Conservation (phyloP, 441 rosid genomes). For the Euphorbia corollata region DNA sequence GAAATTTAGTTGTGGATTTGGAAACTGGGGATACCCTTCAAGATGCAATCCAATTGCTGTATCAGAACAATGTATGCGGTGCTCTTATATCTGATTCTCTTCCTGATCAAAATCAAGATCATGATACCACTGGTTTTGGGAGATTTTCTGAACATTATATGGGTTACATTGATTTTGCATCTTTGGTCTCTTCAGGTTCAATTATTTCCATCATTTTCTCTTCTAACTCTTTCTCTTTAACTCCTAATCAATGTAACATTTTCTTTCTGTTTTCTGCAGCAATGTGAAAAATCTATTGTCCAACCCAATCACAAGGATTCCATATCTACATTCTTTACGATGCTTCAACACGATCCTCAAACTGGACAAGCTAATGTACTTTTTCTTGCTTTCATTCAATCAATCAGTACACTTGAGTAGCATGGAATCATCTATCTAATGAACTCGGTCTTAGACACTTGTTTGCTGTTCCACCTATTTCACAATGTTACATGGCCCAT, state of each 20-base stretch:
- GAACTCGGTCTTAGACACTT: no score
- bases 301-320: constrained; percentile 13
- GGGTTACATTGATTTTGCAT: constrained; percentile 35
- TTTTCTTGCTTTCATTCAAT: not conserved
- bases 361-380: constrained; percentile 35
- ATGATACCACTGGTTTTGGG: constrained; percentile 2
- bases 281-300: constrained; percentile 20
- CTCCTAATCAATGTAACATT: no score
- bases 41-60: constrained; percentile 33
- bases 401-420: no score
- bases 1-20: constrained; percentile 27
- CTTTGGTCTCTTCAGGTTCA: constrained; percentile 37
- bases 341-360: constrained; percentile 34
- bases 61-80: constrained; percentile 30
- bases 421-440: no score
- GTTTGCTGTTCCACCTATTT: no score
- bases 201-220: not conserved
- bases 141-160: constrained; percentile 32
- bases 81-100: constrained; percentile 38
- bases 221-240: no score
- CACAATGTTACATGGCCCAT: no score
- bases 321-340: constrained; percentile 21
- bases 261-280: constrained; percentile 12
- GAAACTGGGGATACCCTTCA: constrained; percentile 28
- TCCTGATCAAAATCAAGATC: constrained; percentile 9